These are phyloP conservation scores for Ustilago loliicola DNA, from an alignment of 1,284 basidiomycete genomes.

Conservation along the genomic window DNA sequence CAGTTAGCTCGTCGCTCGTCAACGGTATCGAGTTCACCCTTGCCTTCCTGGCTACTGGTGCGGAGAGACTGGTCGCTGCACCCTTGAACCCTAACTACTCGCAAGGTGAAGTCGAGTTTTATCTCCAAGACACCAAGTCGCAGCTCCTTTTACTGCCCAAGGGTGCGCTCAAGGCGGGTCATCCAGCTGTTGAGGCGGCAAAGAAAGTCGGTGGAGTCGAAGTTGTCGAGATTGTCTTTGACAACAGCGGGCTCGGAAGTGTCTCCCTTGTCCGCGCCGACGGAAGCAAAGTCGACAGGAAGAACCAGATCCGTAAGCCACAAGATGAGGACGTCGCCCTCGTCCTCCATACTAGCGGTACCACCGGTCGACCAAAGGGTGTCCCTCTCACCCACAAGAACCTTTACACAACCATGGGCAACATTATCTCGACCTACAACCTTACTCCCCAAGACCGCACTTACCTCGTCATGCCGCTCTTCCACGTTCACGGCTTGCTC, in stretches of 20 bases:
- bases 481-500: constrained; percentile 78
- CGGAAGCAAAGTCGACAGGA: constrained; percentile 37
- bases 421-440: constrained; percentile 73
- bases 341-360: constrained; percentile 76
- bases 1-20: constrained; percentile 68
- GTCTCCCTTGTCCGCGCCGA: constrained; percentile 49
- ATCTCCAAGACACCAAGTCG: constrained; percentile 71
- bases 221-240: constrained; percentile 66
- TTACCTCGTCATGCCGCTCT: constrained; percentile 78
- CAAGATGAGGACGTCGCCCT: constrained; percentile 71
- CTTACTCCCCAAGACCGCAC: constrained; percentile 73
- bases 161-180: constrained; percentile 51
- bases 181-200: constrained; percentile 57
- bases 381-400: constrained; percentile 77
- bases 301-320: constrained; percentile 39
- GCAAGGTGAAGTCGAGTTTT: constrained; percentile 70
- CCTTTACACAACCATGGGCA: constrained; percentile 76
- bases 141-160: constrained; percentile 66
- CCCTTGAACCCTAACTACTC: constrained; percentile 73
- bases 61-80: constrained; percentile 70
- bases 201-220: constrained; percentile 53
- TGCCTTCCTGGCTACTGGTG: constrained; percentile 71
- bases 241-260: constrained; percentile 43
- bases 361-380: constrained; percentile 75
- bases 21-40: constrained; percentile 71